phyloP scores from a whole-genome alignment of 108 stramenopile genomes.

The Discostella pseudostelligera region DNA sequence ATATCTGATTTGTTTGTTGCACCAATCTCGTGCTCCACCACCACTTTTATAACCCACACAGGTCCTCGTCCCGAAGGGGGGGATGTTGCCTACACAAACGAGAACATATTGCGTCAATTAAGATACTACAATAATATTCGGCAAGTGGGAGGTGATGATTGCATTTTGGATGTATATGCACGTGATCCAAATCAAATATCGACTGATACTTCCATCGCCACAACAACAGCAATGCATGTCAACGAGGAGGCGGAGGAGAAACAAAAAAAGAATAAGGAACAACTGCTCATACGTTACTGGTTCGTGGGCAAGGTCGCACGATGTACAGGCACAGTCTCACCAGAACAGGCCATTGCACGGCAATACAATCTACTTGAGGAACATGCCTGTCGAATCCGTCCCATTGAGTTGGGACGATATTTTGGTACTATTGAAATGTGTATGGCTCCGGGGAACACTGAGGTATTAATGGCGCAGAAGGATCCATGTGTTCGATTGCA shows the following conservation, averaged over 20 bases:
- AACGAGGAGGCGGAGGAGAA: neutral
- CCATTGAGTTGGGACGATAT: slow-evolving; percentile 41
- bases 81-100: slow-evolving; percentile 42
- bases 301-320: slow-evolving; percentile 52
- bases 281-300: slow-evolving; percentile 34
- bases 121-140: slow-evolving; percentile 34
- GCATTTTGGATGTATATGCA: slow-evolving; percentile 44
- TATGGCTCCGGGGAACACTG: slow-evolving; percentile 46
- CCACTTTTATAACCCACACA: neutral
- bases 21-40: too few species aligned
- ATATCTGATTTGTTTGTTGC: too few species aligned
- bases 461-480: slow-evolving; percentile 27
- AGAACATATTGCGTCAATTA: slow-evolving; percentile 42
- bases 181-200: slow-evolving; percentile 26
- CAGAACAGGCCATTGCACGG: slow-evolving; percentile 38
- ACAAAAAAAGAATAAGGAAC: too few species aligned
- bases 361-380: slow-evolving; percentile 51
- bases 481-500: slow-evolving; percentile 28
- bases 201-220: neutral
- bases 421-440: slow-evolving; percentile 47
- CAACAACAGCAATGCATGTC: too few species aligned
- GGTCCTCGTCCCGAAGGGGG: slow-evolving; percentile 46
- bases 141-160: slow-evolving; percentile 39
- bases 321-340: slow-evolving; percentile 47
- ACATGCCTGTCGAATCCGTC: slow-evolving; percentile 47